phyloP scores from a whole-genome alignment of 2,329 filamentous ascomycete genomes.

The Epichloe gansuensis region DNA sequence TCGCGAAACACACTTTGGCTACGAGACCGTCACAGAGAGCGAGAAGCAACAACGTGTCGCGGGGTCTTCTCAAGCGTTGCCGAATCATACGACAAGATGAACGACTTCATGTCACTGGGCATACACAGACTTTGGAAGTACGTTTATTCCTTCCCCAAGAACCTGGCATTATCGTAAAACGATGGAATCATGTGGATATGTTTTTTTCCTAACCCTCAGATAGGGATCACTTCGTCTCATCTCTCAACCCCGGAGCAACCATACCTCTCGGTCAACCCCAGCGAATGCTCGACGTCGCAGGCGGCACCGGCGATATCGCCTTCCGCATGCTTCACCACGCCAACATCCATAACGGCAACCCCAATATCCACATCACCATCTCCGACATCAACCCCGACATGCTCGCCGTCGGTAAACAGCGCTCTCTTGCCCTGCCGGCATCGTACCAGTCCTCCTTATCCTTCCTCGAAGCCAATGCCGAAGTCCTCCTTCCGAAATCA shows the following conservation, averaged over 20 bases:
- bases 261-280: slow-evolving; percentile 34
- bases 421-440: slow-evolving; percentile 47
- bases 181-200: not conserved
- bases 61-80: slow-evolving; percentile 91
- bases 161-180: not conserved
- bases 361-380: slow-evolving; percentile 73
- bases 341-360: slow-evolving; percentile 64
- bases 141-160: slow-evolving; percentile 15
- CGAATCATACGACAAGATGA: slow-evolving; percentile 93
- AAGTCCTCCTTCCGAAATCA: slow-evolving; percentile 53
- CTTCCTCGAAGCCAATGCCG: slow-evolving; percentile 87
- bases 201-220: not conserved
- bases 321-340: slow-evolving; percentile 91
- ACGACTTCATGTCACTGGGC: slow-evolving; percentile 96
- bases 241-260: slow-evolving; percentile 67
- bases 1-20: slow-evolving; percentile 79
- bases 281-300: slow-evolving; percentile 89
- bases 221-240: slow-evolving; percentile 86
- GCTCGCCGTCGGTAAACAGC: slow-evolving; percentile 77
- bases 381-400: slow-evolving; percentile 95
- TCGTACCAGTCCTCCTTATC: slow-evolving; percentile 45
- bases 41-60: slow-evolving; percentile 65
- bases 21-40: slow-evolving; percentile 68
- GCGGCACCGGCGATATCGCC: slow-evolving; percentile 94
- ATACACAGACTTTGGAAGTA: slow-evolving; percentile 92